Evolutionary conservation across 768 basidiomycete species (phyloP).

Genomic region (Kwoniella botswanensis): DNA sequence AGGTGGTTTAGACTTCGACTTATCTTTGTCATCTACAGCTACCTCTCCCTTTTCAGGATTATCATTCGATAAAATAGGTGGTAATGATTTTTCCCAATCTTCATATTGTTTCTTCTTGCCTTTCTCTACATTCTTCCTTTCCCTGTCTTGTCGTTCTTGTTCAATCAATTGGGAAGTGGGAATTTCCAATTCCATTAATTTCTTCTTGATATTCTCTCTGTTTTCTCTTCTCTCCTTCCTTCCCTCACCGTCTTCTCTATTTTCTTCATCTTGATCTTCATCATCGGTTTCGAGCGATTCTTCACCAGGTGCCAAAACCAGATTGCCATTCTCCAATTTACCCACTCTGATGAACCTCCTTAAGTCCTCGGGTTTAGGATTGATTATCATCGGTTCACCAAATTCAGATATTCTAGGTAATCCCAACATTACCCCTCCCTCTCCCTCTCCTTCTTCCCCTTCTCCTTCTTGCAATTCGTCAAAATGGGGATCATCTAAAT

Average conservation of each 20-base stretch:
- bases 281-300: conserved; percentile 37
- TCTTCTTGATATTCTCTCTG: conserved; percentile 31
- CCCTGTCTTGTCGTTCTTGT: not conserved
- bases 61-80: conserved; percentile 5
- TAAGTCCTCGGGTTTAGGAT: conserved; percentile 47
- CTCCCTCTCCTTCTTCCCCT: conserved; percentile 13
- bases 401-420: conserved; percentile 32
- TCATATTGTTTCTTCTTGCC: conserved; percentile 5
- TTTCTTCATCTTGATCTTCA: conserved; percentile 31
- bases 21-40: not conserved
- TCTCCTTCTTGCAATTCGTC: conserved; percentile 18
- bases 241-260: not conserved
- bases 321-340: conserved; percentile 50
- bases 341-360: conserved; percentile 42
- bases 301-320: conserved; percentile 48
- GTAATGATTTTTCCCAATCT: conserved; percentile 20
- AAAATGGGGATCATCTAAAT: conserved; percentile 25
- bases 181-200: conserved; percentile 29
- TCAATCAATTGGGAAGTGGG: not conserved
- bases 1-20: conserved; percentile 10
- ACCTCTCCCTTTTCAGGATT: not conserved
- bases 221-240: conserved; percentile 26
- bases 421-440: conserved; percentile 39
- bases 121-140: not conserved
- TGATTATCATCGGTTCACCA: conserved; percentile 36